Conservation (phyloP, 2,329 filamentous ascomycete species). For the Chrysoporthe cubensis region DNA sequence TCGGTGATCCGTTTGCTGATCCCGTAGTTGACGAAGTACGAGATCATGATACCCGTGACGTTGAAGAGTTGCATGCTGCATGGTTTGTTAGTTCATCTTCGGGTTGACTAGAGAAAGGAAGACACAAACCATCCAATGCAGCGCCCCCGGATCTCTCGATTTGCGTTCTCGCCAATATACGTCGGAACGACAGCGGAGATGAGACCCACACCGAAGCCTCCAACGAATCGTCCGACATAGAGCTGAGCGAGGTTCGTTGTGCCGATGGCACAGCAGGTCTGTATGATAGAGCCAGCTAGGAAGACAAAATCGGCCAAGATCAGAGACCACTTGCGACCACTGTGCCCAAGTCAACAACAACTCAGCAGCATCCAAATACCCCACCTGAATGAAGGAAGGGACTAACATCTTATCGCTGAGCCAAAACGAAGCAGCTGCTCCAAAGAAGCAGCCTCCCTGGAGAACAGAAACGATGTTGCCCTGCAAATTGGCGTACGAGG, state of each 20-base stretch:
- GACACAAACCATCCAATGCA: conserved; percentile 25
- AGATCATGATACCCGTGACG: conserved; percentile 28
- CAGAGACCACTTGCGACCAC: conserved; percentile 26
- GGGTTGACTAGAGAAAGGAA: background rate
- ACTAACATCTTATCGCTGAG: conserved; percentile 55
- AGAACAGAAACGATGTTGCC: conserved; percentile 45
- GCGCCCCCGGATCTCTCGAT: conserved; percentile 25
- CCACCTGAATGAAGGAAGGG: too few relatives aligned
- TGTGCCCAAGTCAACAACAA: background rate
- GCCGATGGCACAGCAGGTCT: conserved; percentile 22
- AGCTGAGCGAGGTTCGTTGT: conserved; percentile 25
- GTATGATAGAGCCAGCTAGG: conserved; percentile 20
- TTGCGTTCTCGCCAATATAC: conserved; percentile 27
- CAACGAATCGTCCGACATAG: conserved; percentile 26
- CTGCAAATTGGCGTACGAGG: conserved; percentile 22
- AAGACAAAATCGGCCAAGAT: conserved; percentile 23
- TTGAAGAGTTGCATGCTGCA: conserved; percentile 28
- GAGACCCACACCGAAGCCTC: conserved; percentile 28
- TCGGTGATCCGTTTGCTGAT: conserved; percentile 26
- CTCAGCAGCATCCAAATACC: background rate
- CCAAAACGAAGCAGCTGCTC: conserved; percentile 38
- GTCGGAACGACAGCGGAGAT: conserved; percentile 28
- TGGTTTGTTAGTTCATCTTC: conserved; percentile 1
- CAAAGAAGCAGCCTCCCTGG: conserved; percentile 30
- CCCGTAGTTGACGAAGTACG: conserved; percentile 29